Conservation (phyloP, 106 monocot species). For the Gastrodia elata region DNA sequence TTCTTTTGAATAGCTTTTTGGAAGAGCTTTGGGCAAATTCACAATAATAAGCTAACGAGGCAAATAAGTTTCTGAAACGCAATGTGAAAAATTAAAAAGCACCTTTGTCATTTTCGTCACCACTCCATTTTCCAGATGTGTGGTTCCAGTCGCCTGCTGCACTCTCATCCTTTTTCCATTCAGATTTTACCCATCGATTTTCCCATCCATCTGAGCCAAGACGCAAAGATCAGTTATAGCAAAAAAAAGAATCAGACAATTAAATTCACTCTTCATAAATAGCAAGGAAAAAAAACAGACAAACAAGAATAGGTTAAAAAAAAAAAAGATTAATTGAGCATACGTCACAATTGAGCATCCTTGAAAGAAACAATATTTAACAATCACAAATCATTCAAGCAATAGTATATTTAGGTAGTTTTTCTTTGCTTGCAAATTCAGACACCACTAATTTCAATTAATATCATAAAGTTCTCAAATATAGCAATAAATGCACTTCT, state of each 20-base stretch:
- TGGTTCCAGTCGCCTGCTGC: slow-evolving; percentile 79
- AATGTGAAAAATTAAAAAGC: neutral
- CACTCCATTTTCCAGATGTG: slow-evolving; percentile 76
- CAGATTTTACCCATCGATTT: slow-evolving; percentile 70
- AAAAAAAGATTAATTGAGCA: neutral
- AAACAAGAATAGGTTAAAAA: neutral
- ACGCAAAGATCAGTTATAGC: neutral
- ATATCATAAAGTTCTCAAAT: neutral
- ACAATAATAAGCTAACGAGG: too few relatives aligned
- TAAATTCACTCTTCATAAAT: neutral
- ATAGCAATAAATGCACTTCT: neutral
- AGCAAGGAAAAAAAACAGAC: neutral
- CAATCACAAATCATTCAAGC: neutral
- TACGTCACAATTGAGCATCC: neutral
- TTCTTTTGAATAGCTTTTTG: too few relatives aligned
- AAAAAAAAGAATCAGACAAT: neutral
- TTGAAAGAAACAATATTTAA: neutral
- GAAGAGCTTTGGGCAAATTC: too few relatives aligned
- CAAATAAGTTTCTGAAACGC: too few relatives aligned
- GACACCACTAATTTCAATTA: neutral
- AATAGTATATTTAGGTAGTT: neutral
- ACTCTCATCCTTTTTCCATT: slow-evolving; percentile 86
- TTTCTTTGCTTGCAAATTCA: neutral
- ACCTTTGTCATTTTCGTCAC: slow-evolving; percentile 68
- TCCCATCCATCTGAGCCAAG: slow-evolving; percentile 68